phyloP scores from a whole-genome alignment of 2,329 filamentous ascomycete genomes.

The Lachnellula hyalina region DNA sequence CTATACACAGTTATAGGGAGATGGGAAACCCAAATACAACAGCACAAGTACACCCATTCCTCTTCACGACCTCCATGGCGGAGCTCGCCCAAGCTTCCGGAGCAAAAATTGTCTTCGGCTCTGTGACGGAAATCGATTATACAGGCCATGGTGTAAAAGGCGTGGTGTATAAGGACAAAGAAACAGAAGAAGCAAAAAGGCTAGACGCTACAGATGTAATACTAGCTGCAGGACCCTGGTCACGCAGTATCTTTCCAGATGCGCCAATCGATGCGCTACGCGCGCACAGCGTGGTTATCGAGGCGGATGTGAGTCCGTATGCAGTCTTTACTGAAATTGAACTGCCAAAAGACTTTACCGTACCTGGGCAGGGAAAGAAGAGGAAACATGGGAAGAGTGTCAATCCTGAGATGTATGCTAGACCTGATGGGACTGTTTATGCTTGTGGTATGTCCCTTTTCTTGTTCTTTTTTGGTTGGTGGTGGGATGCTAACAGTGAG shows the following conservation, averaged over 20 bases:
- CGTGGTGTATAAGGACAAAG: conserved; percentile 57
- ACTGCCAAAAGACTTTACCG: conserved; percentile 60
- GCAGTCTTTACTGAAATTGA: conserved; percentile 83
- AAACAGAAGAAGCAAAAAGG: conserved; percentile 40
- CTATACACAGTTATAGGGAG: conserved; percentile 66
- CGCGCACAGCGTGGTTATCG: conserved; percentile 62
- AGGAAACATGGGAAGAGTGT: conserved; percentile 57
- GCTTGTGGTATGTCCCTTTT: conserved; percentile 64
- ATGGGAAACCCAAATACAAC: conserved; percentile 82
- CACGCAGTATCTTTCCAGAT: conserved; percentile 50
- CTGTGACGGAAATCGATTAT: conserved; percentile 63
- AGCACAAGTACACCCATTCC: conserved; percentile 87
- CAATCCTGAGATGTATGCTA: conserved; percentile 88
- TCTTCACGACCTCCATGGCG: conserved; percentile 84
- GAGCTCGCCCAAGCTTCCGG: conserved; percentile 66
- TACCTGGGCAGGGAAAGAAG: conserved; percentile 46
- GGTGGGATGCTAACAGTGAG: background rate
- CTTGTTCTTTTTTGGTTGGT: too few relatives aligned
- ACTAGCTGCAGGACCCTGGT: conserved; percentile 54
- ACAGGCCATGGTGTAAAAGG: conserved; percentile 56
- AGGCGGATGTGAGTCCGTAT: conserved; percentile 63
- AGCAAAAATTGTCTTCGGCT: conserved; percentile 60
- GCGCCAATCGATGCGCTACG: conserved; percentile 53
- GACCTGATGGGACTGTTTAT: conserved; percentile 85
- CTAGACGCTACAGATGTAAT: conserved; percentile 45